Conservation (phyloP, 2,329 filamentous ascomycete species). For the Penicillium sp. region DNA sequence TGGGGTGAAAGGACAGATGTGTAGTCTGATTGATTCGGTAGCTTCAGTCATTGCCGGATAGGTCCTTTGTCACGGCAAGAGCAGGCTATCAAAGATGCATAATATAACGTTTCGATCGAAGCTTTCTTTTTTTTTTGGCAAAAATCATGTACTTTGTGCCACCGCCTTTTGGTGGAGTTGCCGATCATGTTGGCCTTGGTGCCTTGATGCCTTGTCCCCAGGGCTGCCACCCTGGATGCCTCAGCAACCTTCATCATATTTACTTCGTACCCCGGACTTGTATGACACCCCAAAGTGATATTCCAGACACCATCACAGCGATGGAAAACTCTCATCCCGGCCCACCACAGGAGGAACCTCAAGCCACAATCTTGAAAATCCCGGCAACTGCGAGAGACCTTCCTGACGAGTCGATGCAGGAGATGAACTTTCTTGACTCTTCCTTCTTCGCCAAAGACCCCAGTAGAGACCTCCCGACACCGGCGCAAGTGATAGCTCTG, state of each 20-base stretch:
- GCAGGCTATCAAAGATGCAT: slow-evolving; percentile 2
- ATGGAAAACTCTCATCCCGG: no score
- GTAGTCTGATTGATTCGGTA: slow-evolving; percentile 59
- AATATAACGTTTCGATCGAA: background rate
- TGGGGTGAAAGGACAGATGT: slow-evolving; percentile 83
- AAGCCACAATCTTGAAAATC: background rate
- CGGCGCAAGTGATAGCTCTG: slow-evolving; percentile 20
- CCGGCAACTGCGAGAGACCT: slow-evolving; percentile 2
- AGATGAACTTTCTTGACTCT: slow-evolving; percentile 28
- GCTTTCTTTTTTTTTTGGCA: background rate
- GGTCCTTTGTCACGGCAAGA: background rate
- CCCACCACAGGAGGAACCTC: no score
- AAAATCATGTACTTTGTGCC: slow-evolving; percentile 1
- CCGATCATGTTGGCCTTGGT: background rate
- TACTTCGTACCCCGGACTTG: background rate
- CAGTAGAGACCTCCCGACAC: slow-evolving; percentile 21
- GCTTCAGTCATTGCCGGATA: slow-evolving; percentile 32
- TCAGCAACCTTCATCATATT: background rate
- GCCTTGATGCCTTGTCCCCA: background rate
- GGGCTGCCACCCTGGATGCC: background rate
- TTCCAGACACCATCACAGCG: no score
- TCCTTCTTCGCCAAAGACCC: slow-evolving; percentile 25
- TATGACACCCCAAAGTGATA: no score
- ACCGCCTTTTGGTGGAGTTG: slow-evolving; percentile 1
- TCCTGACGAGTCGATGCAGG: slow-evolving; percentile 19